phyloP scores from a whole-genome alignment of 2,329 filamentous ascomycete species.

The Lachnellula arida region DNA sequence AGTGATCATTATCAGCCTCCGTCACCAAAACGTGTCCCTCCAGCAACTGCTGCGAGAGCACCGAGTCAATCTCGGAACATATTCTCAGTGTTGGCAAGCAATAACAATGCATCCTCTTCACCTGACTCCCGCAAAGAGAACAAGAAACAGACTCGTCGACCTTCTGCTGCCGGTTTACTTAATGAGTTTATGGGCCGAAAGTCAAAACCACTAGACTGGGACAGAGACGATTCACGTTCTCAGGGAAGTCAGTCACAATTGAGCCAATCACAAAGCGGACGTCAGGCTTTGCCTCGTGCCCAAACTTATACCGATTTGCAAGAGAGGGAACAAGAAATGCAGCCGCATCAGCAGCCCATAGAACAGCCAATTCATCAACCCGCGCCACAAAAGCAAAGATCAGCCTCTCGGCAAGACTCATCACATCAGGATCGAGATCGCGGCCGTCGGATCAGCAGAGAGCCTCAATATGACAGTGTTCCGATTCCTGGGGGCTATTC shows the following conservation, averaged over 20 bases:
- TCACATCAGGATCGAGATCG: conserved; percentile 12
- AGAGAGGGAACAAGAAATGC: conserved; percentile 8
- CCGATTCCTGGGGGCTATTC: conserved; percentile 31
- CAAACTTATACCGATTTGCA: conserved; percentile 27
- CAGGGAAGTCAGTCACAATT: conserved; percentile 3
- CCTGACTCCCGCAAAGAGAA: conserved; percentile 5
- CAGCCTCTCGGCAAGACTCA: conserved; percentile 5
- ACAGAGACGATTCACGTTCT: conserved; percentile 20
- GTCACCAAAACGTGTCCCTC: background rate
- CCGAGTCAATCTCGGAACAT: conserved; percentile 11
- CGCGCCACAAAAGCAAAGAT: background rate
- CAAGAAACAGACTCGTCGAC: conserved; percentile 18
- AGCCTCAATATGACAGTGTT: conserved; percentile 28
- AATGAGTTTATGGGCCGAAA: conserved; percentile 23
- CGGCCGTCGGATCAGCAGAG: conserved; percentile 17
- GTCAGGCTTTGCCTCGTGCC: conserved; percentile 13
- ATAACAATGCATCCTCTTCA: background rate
- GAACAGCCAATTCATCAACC: conserved; percentile 1
- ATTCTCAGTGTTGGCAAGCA: conserved; percentile 8
- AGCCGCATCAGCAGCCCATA: background rate
- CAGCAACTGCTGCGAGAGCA: background rate
- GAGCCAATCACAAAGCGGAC: conserved; percentile 7
- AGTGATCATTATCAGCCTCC: background rate
- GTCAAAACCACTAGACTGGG: conserved; percentile 16
- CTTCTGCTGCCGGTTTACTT: conserved; percentile 25